phyloP scores from a whole-genome alignment of 257 asterid genomes.

The Eustoma russellianum region DNA sequence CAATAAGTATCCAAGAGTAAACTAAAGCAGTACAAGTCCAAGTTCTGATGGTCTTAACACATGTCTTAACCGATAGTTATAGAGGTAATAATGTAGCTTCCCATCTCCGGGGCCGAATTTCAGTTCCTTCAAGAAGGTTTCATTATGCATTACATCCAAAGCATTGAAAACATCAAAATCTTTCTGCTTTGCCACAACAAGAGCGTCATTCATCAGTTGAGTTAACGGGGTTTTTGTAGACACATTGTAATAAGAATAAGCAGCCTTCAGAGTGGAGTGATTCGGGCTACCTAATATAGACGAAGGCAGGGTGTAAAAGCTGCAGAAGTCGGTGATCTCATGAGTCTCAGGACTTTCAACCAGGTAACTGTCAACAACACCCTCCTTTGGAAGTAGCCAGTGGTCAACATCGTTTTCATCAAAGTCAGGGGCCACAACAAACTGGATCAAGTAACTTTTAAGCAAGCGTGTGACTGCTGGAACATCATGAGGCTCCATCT shows the following conservation, averaged over 20 bases:
- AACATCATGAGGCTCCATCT: conserved; percentile 39
- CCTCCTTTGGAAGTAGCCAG: conserved; percentile 45
- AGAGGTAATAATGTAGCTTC: conserved; percentile 43
- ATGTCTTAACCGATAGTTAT: conserved; percentile 38
- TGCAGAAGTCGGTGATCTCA: conserved; percentile 38
- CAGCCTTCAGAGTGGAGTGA: conserved; percentile 34
- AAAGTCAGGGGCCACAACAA: conserved; percentile 34
- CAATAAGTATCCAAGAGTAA: neutral
- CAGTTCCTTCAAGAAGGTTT: conserved; percentile 28
- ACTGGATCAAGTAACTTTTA: conserved; percentile 25
- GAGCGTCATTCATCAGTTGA: conserved; percentile 41
- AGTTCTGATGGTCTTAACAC: conserved; percentile 38
- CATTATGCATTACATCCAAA: conserved; percentile 42
- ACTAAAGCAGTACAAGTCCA: conserved; percentile 43
- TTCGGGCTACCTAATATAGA: conserved; percentile 32
- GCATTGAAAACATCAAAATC: conserved; percentile 49
- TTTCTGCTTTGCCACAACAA: conserved; percentile 33
- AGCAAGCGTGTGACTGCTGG: conserved; percentile 39
- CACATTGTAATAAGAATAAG: conserved; percentile 40
- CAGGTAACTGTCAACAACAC: conserved; percentile 41
- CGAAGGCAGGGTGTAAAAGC: conserved; percentile 43
- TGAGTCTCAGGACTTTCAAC: conserved; percentile 36
- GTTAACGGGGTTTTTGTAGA: conserved; percentile 28
- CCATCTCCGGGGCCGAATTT: conserved; percentile 48
- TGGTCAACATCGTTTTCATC: conserved; percentile 43